Percentiles rank a stretch among this genome's conserved stretches.
Conservation (phyloP, 179 eudicot species). For the Pouteria campechiana region DNA sequence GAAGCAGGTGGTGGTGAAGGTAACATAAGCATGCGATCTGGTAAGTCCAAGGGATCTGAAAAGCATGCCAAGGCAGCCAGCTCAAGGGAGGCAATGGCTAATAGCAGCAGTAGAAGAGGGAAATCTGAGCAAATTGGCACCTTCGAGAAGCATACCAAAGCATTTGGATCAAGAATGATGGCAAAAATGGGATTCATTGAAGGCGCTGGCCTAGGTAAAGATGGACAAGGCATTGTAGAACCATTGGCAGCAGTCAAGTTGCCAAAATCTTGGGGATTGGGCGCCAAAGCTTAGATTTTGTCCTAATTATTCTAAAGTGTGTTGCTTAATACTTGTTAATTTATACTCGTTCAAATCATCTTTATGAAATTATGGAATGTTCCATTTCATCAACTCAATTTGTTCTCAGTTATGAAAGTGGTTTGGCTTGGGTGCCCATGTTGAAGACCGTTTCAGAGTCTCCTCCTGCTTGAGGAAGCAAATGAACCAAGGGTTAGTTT, state of each 20-base stretch:
- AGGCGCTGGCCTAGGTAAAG: constrained; percentile 78
- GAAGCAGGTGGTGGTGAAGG: constrained; percentile 22
- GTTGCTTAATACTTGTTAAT: too few relatives aligned
- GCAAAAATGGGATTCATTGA: constrained; percentile 89
- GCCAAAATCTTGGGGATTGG: constrained; percentile 83
- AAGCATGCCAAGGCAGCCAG: not conserved
- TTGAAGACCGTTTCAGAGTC: too few relatives aligned
- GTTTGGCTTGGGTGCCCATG: too few relatives aligned
- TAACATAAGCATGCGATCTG: too few relatives aligned
- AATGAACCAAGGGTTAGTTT: too few relatives aligned
- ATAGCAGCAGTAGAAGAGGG: constrained; percentile 2
- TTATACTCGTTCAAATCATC: too few relatives aligned
- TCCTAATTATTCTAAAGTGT: too few relatives aligned
- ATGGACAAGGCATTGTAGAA: constrained; percentile 71
- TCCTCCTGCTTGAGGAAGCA: too few relatives aligned
- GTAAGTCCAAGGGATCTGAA: constrained; percentile 2
- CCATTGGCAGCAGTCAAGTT: constrained; percentile 75
- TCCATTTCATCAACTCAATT: too few relatives aligned
- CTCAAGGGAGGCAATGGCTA: not conserved
- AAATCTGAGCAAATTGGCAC: constrained; percentile 26
- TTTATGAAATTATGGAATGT: too few relatives aligned
- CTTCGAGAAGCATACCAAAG: constrained; percentile 91
- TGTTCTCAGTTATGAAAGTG: too few relatives aligned
- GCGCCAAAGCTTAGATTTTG: constrained; percentile 47
- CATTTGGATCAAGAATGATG: constrained; percentile 98